Evolutionary conservation across 768 basidiomycete genomes (phyloP).

Genomic region (Rhodosporidiobolus sp.): DNA sequence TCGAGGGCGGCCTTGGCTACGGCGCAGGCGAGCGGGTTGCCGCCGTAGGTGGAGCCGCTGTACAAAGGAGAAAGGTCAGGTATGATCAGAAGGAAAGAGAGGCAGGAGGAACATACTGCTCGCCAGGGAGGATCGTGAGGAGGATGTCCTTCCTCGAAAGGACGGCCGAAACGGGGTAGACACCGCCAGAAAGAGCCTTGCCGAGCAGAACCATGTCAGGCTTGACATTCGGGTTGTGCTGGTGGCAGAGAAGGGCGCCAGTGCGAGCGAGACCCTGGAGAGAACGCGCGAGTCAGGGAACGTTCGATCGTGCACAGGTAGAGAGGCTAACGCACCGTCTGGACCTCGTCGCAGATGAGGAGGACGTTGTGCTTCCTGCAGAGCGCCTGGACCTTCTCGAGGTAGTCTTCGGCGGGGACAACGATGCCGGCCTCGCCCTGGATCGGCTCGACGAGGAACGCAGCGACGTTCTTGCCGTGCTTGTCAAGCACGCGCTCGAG

Average conservation of each 20-base stretch:
- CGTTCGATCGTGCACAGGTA: constrained; percentile 6
- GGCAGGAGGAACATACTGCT: constrained; percentile 59
- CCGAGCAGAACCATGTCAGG: constrained; percentile 92
- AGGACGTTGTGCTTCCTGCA: constrained; percentile 88
- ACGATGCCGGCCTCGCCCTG: constrained; percentile 99
- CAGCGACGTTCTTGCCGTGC: constrained; percentile 78
- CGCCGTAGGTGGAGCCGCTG: constrained; percentile 10
- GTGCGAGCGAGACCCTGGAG: constrained; percentile 80
- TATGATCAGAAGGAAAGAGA: background rate
- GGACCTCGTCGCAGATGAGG: constrained; percentile 97
- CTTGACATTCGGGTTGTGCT: constrained; percentile 73
- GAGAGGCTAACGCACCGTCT: constrained; percentile 61
- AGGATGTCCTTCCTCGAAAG: constrained; percentile 87
- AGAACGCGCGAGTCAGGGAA: background rate
- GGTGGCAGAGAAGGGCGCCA: constrained; percentile 83
- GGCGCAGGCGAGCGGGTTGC: constrained; percentile 91
- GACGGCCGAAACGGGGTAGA: constrained; percentile 95
- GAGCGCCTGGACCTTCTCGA: constrained; percentile 68
- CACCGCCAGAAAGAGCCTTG: constrained; percentile 94
- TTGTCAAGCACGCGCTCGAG: constrained; percentile 76
- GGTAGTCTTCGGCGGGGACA: constrained; percentile 83
- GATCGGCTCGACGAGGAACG: constrained; percentile 94
- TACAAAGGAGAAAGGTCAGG: background rate
- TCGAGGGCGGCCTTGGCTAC: constrained; percentile 86
- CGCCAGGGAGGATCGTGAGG: constrained; percentile 89